A percentile compares a stretch with the other conserved stretches of the same genome.
Evolutionary conservation across 352 stramenopile species (phyloP).

Genomic region (Peronospora destructor): DNA sequence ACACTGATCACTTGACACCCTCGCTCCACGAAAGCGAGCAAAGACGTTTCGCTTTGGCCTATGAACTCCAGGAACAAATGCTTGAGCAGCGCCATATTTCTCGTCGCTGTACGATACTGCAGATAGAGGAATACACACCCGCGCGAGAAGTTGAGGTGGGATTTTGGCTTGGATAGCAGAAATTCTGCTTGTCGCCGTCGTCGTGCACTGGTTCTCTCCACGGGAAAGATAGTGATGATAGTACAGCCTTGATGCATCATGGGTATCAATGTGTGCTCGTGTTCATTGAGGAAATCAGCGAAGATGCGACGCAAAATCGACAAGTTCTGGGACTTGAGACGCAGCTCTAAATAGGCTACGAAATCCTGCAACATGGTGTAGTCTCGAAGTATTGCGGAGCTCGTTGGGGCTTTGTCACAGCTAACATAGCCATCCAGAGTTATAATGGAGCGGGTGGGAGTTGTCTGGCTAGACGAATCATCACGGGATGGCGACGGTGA

Average conservation of each 20-base stretch:
- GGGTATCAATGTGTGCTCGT: constrained; percentile 36
- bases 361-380: constrained; percentile 46
- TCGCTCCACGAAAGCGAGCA: constrained; percentile 25
- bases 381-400: constrained; percentile 21
- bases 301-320: constrained; percentile 47
- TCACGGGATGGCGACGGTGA: background rate
- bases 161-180: constrained; percentile 34
- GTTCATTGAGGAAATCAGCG: constrained; percentile 43
- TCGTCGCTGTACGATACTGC: constrained; percentile 28
- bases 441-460: constrained; percentile 12
- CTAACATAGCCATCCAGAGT: constrained; percentile 28
- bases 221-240: constrained; percentile 39
- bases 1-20: constrained; percentile 33
- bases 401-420: constrained; percentile 19
- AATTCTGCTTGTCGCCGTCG: constrained; percentile 6
- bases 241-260: constrained; percentile 32
- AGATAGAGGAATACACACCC: constrained; percentile 40
- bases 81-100: constrained; percentile 34
- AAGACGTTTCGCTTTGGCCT: constrained; percentile 13
- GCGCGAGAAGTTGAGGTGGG: constrained; percentile 2
- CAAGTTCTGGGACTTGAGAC: constrained; percentile 41
- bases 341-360: constrained; percentile 42
- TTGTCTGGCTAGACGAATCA: constrained; percentile 1
- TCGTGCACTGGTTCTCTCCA: constrained; percentile 11
- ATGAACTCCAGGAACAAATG: constrained; percentile 40